Conservation (phyloP, 1,284 basidiomycete genomes). For the Marasmius fiardii region DNA sequence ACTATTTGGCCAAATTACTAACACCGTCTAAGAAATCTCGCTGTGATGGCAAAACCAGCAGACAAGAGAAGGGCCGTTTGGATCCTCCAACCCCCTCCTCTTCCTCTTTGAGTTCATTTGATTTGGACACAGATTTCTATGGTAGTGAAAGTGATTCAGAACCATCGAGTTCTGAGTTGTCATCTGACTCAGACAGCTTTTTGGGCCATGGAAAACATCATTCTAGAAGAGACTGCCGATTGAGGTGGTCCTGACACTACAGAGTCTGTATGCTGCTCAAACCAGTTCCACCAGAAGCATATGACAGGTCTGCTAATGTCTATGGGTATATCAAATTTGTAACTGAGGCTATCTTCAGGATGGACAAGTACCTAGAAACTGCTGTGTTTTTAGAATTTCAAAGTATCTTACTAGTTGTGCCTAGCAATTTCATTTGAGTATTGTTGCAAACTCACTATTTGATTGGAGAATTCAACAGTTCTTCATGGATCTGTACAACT, state of each 20-base stretch:
- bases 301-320: conserved; percentile 25
- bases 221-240: neutral
- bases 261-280: conserved; percentile 17
- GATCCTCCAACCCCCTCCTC: neutral
- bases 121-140: neutral
- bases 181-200: neutral
- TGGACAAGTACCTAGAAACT: conserved; percentile 18
- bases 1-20: conserved; percentile 4
- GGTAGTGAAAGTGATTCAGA: neutral
- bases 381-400: conserved; percentile 23
- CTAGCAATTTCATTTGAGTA: conserved; percentile 33
- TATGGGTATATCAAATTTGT: conserved; percentile 26
- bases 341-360: conserved; percentile 26
- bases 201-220: neutral
- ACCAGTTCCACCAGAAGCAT: conserved; percentile 24
- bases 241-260: neutral
- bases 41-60: neutral
- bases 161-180: neutral
- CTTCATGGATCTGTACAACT: conserved; percentile 26
- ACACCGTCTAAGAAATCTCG: neutral
- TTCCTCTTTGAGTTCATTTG: conserved; percentile 2
- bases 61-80: neutral
- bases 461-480: conserved; percentile 22
- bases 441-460: conserved; percentile 23
- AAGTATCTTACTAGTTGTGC: conserved; percentile 32